phyloP scores from a whole-genome alignment of 441 rosid species.

The Croton setiger region DNA sequence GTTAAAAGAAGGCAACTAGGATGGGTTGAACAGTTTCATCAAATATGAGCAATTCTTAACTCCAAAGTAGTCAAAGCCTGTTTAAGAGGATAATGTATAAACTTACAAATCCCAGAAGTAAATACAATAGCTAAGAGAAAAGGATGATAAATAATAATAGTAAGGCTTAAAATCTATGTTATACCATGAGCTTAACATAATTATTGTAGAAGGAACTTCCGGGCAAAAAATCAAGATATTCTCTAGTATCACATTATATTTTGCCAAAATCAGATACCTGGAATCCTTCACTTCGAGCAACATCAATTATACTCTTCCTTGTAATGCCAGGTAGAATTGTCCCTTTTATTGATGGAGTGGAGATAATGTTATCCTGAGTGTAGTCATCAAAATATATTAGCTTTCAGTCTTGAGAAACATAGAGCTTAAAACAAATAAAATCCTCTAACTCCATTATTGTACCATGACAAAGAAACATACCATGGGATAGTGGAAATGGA shows the following conservation, averaged over 20 bases:
- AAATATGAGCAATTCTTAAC: background rate
- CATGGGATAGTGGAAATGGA: background rate
- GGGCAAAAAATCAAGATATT: slow-evolving; percentile 10
- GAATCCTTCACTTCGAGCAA: slow-evolving; percentile 74
- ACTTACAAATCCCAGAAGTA: background rate
- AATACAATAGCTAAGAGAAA: background rate
- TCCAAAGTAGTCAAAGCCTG: background rate
- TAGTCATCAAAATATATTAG: slow-evolving; percentile 20
- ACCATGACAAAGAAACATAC: background rate
- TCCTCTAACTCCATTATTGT: background rate
- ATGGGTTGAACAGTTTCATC: background rate
- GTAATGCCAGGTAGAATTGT: slow-evolving; percentile 93
- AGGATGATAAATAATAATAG: background rate
- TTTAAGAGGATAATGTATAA: background rate
- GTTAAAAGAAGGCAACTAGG: background rate
- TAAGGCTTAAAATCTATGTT: background rate
- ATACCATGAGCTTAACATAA: background rate
- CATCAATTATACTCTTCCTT: slow-evolving; percentile 81
- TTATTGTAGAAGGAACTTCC: background rate
- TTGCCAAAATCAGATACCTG: slow-evolving; percentile 40
- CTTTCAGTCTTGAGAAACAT: slow-evolving; percentile 7
- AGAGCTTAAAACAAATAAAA: background rate
- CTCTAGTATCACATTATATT: background rate
- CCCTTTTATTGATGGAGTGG: slow-evolving; percentile 81
- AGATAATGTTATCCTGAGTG: slow-evolving; percentile 55